Evolutionary conservation across 1,284 basidiomycete species (phyloP), one percentile per base, ranked within the genome.

Genomic region (Cryptococcus amylolentus): DNA sequence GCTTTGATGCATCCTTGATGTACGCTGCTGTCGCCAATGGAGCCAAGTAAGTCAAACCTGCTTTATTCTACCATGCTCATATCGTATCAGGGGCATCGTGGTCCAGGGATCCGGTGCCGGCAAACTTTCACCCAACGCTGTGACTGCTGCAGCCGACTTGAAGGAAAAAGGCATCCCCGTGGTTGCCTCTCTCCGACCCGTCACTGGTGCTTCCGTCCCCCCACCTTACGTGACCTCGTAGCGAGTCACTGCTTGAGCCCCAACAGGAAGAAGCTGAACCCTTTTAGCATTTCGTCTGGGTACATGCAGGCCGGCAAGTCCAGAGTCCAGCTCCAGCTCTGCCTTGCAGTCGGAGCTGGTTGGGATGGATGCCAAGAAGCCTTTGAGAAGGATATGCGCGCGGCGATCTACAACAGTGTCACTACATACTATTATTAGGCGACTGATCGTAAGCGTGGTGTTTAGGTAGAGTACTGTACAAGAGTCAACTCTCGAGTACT

Each of bases 31-130:
- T 56, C 9, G 51, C 50, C 27, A 55, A 60, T 40, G 58, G 58
- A 12, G 58, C 54, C 47, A 55, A 55, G 57, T 58, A 52, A 58
- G 57, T 54, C 4, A 26, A 23, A 14, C 38, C 27, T 28, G 9
- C 7, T 16, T 49, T 3, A 23, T 23, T 23, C 23, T 18, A 9
- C 23, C 44, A 18, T n/a, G 42, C 35, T 16, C 38, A 37, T 18
- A 16, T 16, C 2, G 7, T 8, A n/a, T 49, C 42, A 59, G 57
- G 27, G 58, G 58, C 14, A 56, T 60, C 50, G 51, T 60, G n/a
- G 56, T 60, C 47, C 51, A 49, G 54, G 58, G 58, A n/a, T 54
- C 54, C 18, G 58, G 58, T 14, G 54, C 58, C 4, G 58, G 58
- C 9, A 51, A 56, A 20, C 54, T 60, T 27, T 50, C 47, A 4